A percentile compares a stretch with the other conserved stretches of the same genome.
Evolutionary conservation across 2,329 filamentous ascomycete species (phyloP).

Genomic region (Periglandula ipomoeae): DNA sequence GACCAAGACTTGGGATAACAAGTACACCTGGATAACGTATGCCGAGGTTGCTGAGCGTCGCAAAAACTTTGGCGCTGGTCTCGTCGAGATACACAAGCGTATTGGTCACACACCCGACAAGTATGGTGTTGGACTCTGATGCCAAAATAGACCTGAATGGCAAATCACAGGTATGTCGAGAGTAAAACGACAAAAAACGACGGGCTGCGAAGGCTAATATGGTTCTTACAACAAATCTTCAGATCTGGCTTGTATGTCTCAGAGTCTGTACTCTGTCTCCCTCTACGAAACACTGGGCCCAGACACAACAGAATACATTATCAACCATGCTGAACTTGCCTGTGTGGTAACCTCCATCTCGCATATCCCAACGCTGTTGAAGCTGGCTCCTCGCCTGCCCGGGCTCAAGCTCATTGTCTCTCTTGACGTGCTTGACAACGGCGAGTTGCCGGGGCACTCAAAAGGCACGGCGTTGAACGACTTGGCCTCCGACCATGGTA

Average conservation of each 20-base stretch:
- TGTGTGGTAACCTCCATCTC: constrained; percentile 71
- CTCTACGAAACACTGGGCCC: constrained; percentile 93
- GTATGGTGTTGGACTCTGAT: constrained; percentile 73
- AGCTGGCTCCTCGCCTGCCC: constrained; percentile 67
- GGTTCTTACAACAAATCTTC: background rate
- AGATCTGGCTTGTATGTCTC: constrained; percentile 83
- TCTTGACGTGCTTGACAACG: constrained; percentile 71
- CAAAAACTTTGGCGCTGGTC: constrained; percentile 74
- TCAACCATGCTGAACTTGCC: constrained; percentile 73
- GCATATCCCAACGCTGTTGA: constrained; percentile 73
- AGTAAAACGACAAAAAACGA: background rate
- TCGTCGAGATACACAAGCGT: constrained; percentile 71
- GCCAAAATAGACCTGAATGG: constrained; percentile 79
- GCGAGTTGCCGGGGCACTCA: constrained; percentile 66
- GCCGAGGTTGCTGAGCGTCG: constrained; percentile 67
- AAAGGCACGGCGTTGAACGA: constrained; percentile 70
- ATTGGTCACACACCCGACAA: constrained; percentile 51
- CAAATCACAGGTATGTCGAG: constrained; percentile 59
- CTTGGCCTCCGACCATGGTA: constrained; percentile 62
- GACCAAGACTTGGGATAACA: constrained; percentile 62
- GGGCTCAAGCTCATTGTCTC: constrained; percentile 80
- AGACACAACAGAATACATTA: constrained; percentile 86
- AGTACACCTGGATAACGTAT: constrained; percentile 79
- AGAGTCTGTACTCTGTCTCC: constrained; percentile 80
- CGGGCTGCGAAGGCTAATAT: background rate